Conservation (phyloP, 768 basidiomycete species). For the Termitomyces sp. region DNA sequence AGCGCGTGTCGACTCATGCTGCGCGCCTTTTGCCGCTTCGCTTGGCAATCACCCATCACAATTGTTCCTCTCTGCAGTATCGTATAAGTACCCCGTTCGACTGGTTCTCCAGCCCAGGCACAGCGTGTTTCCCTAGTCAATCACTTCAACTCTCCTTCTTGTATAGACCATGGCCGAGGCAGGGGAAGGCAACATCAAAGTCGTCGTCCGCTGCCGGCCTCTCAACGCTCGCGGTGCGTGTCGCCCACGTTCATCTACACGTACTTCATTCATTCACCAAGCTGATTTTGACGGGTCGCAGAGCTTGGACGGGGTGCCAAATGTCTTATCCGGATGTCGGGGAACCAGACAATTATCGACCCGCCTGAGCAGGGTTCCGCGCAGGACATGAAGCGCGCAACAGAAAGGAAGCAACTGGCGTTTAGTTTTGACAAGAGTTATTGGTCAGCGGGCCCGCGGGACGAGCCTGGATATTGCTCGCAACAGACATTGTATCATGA, state of each 20-base stretch:
- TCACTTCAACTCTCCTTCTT: conserved; percentile 1
- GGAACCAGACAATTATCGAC: conserved; percentile 88
- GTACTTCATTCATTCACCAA: background rate
- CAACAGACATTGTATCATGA: conserved; percentile 95
- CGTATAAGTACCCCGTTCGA: conserved; percentile 9
- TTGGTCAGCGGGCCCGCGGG: conserved; percentile 89
- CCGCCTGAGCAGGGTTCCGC: conserved; percentile 75
- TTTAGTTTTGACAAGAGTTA: conserved; percentile 98
- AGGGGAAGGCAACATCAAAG: conserved; percentile 88
- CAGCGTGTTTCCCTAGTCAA: conserved; percentile 7
- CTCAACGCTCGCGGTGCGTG: conserved; percentile 87
- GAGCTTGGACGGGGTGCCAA: conserved; percentile 94
- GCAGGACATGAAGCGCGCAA: conserved; percentile 73
- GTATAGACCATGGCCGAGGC: conserved; percentile 51
- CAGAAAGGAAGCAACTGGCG: conserved; percentile 83
- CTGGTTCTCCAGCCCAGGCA: conserved; percentile 1
- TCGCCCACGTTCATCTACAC: background rate
- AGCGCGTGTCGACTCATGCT: background rate
- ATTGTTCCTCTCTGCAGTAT: conserved; percentile 2
- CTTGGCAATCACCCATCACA: conserved; percentile 11
- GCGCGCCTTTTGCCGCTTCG: conserved; percentile 5
- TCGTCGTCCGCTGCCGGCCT: conserved; percentile 92
- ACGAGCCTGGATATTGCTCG: conserved; percentile 87
- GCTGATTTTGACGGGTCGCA: conserved; percentile 24
- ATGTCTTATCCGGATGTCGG: conserved; percentile 90